Conservation (phyloP, 768 basidiomycete genomes). For the Pluteus cervinus region DNA sequence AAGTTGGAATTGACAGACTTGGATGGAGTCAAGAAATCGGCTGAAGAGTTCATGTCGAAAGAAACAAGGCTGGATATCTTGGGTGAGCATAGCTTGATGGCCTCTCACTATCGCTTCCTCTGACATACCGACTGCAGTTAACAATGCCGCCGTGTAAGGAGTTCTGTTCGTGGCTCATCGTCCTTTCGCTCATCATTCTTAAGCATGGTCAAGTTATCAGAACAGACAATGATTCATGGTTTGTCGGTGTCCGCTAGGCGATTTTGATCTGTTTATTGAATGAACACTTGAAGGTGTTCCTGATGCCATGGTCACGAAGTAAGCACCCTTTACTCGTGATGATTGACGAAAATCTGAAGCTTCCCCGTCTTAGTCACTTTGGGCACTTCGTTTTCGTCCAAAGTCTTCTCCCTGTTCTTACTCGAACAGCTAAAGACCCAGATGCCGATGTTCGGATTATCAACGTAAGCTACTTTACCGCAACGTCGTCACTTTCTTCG, state of each 20-base stretch:
- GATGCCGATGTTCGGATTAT: slow-evolving; percentile 57
- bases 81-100: slow-evolving; percentile 24
- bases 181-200: too few species aligned
- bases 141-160: slow-evolving; percentile 48
- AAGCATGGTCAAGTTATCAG: too few species aligned
- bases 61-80: slow-evolving; percentile 53
- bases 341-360: too few species aligned
- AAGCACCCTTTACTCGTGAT: too few species aligned
- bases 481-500: neutral
- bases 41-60: slow-evolving; percentile 39
- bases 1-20: slow-evolving; percentile 48
- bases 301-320: too few species aligned
- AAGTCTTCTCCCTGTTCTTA: slow-evolving; percentile 46
- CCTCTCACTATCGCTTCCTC: neutral
- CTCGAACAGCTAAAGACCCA: slow-evolving; percentile 38
- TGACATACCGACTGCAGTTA: too few species aligned
- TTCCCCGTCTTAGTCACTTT: slow-evolving; percentile 35
- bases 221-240: too few species aligned
- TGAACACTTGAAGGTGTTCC: too few species aligned
- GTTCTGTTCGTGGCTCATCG: neutral
- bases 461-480: slow-evolving; percentile 32
- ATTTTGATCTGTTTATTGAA: too few species aligned
- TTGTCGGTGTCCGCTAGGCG: too few species aligned
- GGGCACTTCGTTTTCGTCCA: slow-evolving; percentile 50
- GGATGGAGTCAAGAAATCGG: slow-evolving; percentile 36